Percentiles rank a stretch among this genome's conserved stretches.
Evolutionary conservation across 768 basidiomycete genomes (phyloP).

Genomic region (Stropharia rugosoannulata): DNA sequence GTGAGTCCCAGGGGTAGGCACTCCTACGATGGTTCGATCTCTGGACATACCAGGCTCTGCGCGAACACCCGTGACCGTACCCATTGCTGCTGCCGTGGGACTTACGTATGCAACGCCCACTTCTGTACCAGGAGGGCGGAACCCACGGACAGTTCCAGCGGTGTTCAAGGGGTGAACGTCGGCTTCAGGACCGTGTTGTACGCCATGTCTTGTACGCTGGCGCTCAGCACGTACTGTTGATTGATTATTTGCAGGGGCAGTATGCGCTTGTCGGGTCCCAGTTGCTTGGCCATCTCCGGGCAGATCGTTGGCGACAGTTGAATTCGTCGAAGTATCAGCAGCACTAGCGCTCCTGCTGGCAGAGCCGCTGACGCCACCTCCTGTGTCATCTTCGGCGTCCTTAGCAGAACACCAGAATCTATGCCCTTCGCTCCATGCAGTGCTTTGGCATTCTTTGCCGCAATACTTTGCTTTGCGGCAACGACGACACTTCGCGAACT

Average conservation of each 20-base stretch:
- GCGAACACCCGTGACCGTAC: neutral
- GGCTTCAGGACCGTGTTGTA: neutral
- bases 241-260: neutral
- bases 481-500: constrained; percentile 95
- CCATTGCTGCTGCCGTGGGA: constrained; percentile 8
- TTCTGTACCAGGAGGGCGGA: neutral
- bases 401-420: constrained; percentile 88
- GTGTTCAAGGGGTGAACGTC: constrained; percentile 1
- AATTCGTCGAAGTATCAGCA: neutral
- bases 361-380: neutral
- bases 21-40: constrained; percentile 19
- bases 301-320: neutral
- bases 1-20: neutral
- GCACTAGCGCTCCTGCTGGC: neutral
- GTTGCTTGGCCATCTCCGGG: neutral
- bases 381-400: constrained; percentile 45
- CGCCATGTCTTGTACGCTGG: neutral
- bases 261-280: neutral
- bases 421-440: constrained; percentile 95
- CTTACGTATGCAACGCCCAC: neutral
- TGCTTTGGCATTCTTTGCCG: constrained; percentile 95
- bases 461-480: constrained; percentile 99
- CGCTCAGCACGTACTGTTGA: constrained; percentile 1
- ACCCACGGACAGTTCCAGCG: neutral
- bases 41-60: constrained; percentile 18